Evolutionary conservation across 73 alveolate genomes (phyloP).

Genomic region (Stentor coeruleus): DNA sequence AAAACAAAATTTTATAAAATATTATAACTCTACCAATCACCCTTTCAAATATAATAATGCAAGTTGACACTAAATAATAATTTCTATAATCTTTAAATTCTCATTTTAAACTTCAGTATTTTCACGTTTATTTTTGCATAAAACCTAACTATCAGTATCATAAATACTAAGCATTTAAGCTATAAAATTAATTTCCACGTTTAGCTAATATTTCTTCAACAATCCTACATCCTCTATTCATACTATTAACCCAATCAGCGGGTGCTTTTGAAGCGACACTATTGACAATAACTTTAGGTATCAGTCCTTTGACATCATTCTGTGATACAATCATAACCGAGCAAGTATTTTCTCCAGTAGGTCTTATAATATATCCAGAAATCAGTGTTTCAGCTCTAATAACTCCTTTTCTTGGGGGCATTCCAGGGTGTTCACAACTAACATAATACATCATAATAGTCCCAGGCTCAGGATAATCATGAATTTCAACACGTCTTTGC

Average conservation of each 20-base stretch:
- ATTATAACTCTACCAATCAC: no score
- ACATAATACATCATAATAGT: conserved; percentile 70
- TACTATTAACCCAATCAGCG: conserved; percentile 73
- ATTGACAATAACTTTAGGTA: conserved; percentile 78
- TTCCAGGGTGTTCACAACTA: conserved; percentile 69
- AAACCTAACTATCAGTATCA: no score
- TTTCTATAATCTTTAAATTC: no score
- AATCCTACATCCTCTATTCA: conserved; percentile 63
- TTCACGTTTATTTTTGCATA: no score
- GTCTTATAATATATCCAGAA: conserved; percentile 85
- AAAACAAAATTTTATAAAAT: no score
- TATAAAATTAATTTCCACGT: no score
- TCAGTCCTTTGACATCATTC: conserved; percentile 83
- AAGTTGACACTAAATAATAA: no score
- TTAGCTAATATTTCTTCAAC: no score
- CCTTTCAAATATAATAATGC: no score
- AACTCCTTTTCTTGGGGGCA: conserved; percentile 63
- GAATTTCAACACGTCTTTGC: conserved; percentile 74
- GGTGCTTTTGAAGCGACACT: conserved; percentile 87
- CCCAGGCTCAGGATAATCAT: conserved; percentile 75
- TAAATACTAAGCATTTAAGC: no score
- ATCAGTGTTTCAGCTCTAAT: conserved; percentile 87
- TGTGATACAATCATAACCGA: conserved; percentile 69
- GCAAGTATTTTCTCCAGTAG: conserved; percentile 56
- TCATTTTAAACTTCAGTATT: no score